Evolutionary conservation across 352 stramenopile genomes (phyloP), one percentile per base, ranked within the genome.

Genomic region (Globisporangium takayamanum): DNA sequence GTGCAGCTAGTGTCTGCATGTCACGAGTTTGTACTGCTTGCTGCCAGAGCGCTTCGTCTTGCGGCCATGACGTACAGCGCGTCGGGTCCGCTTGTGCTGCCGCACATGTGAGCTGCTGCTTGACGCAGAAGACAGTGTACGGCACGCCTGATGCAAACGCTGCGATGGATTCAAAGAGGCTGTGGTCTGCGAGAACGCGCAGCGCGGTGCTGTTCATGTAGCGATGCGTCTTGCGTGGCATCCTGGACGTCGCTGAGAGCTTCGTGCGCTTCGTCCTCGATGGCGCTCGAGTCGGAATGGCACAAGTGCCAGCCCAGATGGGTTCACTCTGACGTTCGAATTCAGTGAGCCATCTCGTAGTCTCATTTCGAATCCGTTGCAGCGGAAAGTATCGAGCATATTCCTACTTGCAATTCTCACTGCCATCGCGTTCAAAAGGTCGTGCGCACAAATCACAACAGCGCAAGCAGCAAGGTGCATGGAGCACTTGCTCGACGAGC

Each of bases 401-500:
- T 5, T 33, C 5, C 28, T 33, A 33, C 3, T 33, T 33, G 28
- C 28, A 33, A 12, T 44, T 16, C 2, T 10, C 11, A 44, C 11
- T 16, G 37, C 11, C 37, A 16, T 44, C 22, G 22, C 22, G 12
- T 16, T 2, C 14, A 45, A 45, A 45, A 45, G 41, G 41, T 45
- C 41, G 41, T 45, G 41, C 12, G 14, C 14, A 45, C 11, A 39
- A 39, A 39, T 39, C 33, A 39, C 33, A 39, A 0, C 33, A 39
- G 33, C 5, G 10, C 33, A 39, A 10, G 33, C 33, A 12, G 33
- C 33, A 39, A 36, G 30, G 5, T 22, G 52, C n/a, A 60, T 60
- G 55, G 57, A 56, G 7, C 16, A 45, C 36, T 2, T 47, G 48
- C 39, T 62, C 33, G 57, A 62, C 49, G 57, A 62, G 57, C 57